A percentile compares a stretch with the other conserved stretches of the same genome.
Evolutionary conservation across 352 stramenopile genomes (phyloP).

Genomic region (Globisporangium recalcitrans): DNA sequence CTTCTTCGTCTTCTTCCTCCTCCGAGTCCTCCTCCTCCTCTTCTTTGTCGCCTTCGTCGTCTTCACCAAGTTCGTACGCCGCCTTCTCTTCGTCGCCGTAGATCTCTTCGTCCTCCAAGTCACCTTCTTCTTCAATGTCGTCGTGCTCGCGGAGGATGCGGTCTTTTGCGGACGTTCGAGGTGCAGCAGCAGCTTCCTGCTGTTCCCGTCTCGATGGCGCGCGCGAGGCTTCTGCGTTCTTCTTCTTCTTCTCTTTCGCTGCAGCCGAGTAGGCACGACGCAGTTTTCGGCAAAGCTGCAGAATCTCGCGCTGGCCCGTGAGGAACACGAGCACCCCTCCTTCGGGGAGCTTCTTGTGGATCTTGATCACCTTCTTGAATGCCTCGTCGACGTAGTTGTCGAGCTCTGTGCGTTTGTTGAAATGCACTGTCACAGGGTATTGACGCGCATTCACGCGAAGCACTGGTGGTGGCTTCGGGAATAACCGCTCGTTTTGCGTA

Average conservation of each 20-base stretch:
- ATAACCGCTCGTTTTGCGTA: slow-evolving; percentile 91
- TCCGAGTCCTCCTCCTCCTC: slow-evolving; percentile 80
- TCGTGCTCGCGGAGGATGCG: slow-evolving; percentile 71
- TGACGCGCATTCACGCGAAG: slow-evolving; percentile 93
- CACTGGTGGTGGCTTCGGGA: slow-evolving; percentile 88
- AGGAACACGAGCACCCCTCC: slow-evolving; percentile 98
- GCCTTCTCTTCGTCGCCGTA: slow-evolving; percentile 47
- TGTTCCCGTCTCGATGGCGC: background rate
- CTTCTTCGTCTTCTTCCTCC: slow-evolving; percentile 76
- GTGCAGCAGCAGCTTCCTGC: slow-evolving; percentile 11
- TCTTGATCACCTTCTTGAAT: slow-evolving; percentile 95
- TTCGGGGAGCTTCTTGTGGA: slow-evolving; percentile 96
- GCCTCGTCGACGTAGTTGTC: slow-evolving; percentile 95
- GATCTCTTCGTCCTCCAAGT: slow-evolving; percentile 59
- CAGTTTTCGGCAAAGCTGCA: slow-evolving; percentile 82
- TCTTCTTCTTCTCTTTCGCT: slow-evolving; percentile 39
- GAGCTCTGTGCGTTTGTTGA: slow-evolving; percentile 97
- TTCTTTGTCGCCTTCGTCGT: slow-evolving; percentile 27
- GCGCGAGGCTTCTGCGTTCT: slow-evolving; percentile 19
- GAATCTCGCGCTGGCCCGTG: slow-evolving; percentile 95
- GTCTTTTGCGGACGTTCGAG: slow-evolving; percentile 25
- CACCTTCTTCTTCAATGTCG: slow-evolving; percentile 76
- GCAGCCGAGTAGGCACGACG: slow-evolving; percentile 40
- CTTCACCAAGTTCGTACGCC: slow-evolving; percentile 46
- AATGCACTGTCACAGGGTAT: slow-evolving; percentile 97